Base-by-base conservation (phyloP, 306 rosid species). In the Medicago arabica region DNA sequence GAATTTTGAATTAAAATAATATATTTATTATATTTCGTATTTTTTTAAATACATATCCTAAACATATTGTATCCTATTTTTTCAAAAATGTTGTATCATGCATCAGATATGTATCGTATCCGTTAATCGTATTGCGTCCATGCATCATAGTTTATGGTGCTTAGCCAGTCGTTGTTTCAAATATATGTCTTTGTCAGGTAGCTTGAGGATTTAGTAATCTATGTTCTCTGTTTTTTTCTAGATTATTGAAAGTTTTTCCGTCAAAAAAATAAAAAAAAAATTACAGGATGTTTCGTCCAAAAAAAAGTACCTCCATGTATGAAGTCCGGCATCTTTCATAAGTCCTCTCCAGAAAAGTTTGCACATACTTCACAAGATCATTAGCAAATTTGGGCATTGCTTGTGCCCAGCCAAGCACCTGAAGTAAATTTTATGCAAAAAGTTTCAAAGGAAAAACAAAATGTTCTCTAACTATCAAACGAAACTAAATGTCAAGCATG, bases 351-450 rank as follows among this genome's bases (percentile, higher is more conserved):
- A 95, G 81, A 81, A 95, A 92, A 44, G 99, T 92, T 88, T 92
- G 97, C 83, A 89, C 99, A 84, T 92, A 95, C 85, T 92, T 90
- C 77, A 91, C 99, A 76, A 95, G 91, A 72, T 95, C 99, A 71
- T 84, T 76, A 62, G 97, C 87, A 82, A 92, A 95, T 88, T 90
- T 95, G 72, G 99, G 99, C 99, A 95, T 92, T 75, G 97, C 96
- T 80, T 92, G 96, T 60, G 96, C 97, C 97, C 99, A 95, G 75
- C 97, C 97, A 85, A 92, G 95, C 69, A 95, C 99, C 99, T 95
- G 76, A 14, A 80, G 50, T 69, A 80, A 65, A 67, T 67, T 53
- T 78, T 69, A 67, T 76, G 75, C 60, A 79, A 65, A 40, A 53
- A 78, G 19, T 23, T 23, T 49, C 16, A 60, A 31, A 31, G 66